Evolutionary conservation across 352 stramenopile genomes (phyloP).

Genomic region (Phytophthora podocarpi): DNA sequence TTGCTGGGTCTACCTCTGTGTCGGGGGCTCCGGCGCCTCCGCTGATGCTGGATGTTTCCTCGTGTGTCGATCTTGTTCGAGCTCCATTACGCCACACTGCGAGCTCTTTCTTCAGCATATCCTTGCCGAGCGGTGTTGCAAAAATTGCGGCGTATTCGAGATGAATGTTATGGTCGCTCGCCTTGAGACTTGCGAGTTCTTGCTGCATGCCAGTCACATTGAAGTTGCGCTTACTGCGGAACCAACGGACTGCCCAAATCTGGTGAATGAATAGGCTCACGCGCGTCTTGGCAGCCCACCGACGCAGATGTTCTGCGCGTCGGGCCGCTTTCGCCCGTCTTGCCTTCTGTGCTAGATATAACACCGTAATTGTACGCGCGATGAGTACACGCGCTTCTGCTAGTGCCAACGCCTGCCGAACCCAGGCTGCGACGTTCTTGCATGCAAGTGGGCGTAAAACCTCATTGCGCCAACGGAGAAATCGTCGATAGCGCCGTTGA

Average conservation of each 20-base stretch:
- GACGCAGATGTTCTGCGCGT: slow-evolving; percentile 27
- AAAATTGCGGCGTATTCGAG: slow-evolving; percentile 41
- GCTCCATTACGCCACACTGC: slow-evolving; percentile 26
- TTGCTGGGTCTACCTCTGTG: not conserved
- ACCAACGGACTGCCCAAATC: slow-evolving; percentile 41
- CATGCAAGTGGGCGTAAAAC: slow-evolving; percentile 24
- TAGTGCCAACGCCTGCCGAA: slow-evolving; percentile 8
- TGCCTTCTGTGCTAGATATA: slow-evolving; percentile 21
- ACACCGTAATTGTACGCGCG: slow-evolving; percentile 6
- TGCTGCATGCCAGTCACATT: slow-evolving; percentile 35
- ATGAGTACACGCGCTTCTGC: slow-evolving; percentile 19
- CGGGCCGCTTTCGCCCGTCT: slow-evolving; percentile 3
- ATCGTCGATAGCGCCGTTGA: slow-evolving; percentile 32
- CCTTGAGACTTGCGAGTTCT: slow-evolving; percentile 34
- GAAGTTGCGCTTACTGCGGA: slow-evolving; percentile 30
- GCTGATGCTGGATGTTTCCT: not conserved
- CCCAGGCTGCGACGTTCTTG: slow-evolving; percentile 15
- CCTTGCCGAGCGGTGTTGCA: slow-evolving; percentile 34
- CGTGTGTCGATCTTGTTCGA: slow-evolving; percentile 1
- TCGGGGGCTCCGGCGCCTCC: not conserved
- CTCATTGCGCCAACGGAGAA: slow-evolving; percentile 20
- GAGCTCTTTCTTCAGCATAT: slow-evolving; percentile 45
- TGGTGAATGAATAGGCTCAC: slow-evolving; percentile 52
- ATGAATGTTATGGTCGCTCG: slow-evolving; percentile 25
- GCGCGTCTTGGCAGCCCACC: slow-evolving; percentile 50